These are phyloP conservation scores for Hypoxylon sp. DNA, from an alignment of 2,329 filamentous ascomycete genomes.

Conservation along the genomic window DNA sequence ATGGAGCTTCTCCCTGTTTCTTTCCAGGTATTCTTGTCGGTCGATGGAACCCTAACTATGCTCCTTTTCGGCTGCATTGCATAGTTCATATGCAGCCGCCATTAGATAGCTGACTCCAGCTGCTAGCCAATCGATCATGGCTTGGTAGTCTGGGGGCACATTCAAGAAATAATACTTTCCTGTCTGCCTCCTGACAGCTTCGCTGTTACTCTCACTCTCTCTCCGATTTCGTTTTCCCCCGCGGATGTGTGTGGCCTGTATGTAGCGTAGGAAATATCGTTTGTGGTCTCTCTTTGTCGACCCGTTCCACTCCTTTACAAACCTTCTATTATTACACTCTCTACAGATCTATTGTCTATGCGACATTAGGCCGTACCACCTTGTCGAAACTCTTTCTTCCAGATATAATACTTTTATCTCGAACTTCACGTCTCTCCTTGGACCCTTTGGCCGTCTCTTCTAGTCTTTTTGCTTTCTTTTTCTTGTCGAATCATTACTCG, in stretches of 20 bases:
- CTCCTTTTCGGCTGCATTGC: conserved; percentile 53
- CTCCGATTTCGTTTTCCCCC: conserved; percentile 44
- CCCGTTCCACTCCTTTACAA: conserved; percentile 43
- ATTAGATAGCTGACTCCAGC: conserved; percentile 45
- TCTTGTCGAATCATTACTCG: conserved; percentile 26
- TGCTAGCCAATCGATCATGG: conserved; percentile 52
- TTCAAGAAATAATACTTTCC: conserved; percentile 50
- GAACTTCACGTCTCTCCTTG: conserved; percentile 43
- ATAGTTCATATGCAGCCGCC: conserved; percentile 49
- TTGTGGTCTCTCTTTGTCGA: conserved; percentile 43
- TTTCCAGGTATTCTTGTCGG: conserved; percentile 14
- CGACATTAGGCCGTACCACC: conserved; percentile 42
- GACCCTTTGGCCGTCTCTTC: conserved; percentile 41
- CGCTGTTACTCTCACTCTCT: conserved; percentile 42
- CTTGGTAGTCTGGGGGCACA: conserved; percentile 40
- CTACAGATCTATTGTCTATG: conserved; percentile 44
- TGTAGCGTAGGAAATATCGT: conserved; percentile 45
- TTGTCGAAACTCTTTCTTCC: conserved; percentile 37
- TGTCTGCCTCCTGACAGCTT: conserved; percentile 46
- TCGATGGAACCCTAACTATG: conserved; percentile 42
- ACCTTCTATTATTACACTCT: conserved; percentile 43
- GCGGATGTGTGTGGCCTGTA: conserved; percentile 46
- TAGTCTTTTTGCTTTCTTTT: conserved; percentile 33
- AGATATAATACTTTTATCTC: conserved; percentile 44
- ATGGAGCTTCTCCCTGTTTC: conserved; percentile 34